Evolutionary conservation across 2,329 filamentous ascomycete genomes (phyloP).

Genomic region (Malbranchea cinnamomea): DNA sequence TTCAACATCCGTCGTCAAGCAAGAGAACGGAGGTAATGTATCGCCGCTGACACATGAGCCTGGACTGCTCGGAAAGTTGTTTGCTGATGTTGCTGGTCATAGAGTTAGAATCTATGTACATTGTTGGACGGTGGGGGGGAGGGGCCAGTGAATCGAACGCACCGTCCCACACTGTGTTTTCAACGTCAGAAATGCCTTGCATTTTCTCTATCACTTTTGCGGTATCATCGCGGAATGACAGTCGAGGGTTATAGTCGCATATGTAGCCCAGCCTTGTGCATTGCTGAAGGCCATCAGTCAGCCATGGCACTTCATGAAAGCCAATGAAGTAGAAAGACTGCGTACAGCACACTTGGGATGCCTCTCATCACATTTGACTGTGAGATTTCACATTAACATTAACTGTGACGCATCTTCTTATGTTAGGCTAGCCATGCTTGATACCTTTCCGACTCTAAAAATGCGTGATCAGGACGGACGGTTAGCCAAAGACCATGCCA

Average conservation of each 20-base stretch:
- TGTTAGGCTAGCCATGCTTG: conserved; percentile 3
- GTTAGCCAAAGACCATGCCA: conserved; percentile 1
- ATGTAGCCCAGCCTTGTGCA: conserved; percentile 40
- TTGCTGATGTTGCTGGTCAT: conserved; percentile 17
- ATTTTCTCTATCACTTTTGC: conserved; percentile 36
- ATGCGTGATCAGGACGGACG: conserved; percentile 3
- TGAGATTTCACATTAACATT: conserved; percentile 5
- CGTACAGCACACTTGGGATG: conserved; percentile 39
- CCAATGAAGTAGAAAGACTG: conserved; percentile 9
- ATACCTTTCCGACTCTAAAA: conserved; percentile 21
- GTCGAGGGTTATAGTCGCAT: conserved; percentile 43
- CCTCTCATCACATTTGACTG: conserved; percentile 43
- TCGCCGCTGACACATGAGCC: conserved; percentile 24
- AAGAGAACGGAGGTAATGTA: conserved; percentile 38
- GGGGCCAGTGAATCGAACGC: conserved; percentile 16
- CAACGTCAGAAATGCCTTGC: conserved; percentile 35
- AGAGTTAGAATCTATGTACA: conserved; percentile 4
- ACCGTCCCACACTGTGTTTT: conserved; percentile 43
- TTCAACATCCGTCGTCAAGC: conserved; percentile 41
- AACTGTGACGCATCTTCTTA: not conserved
- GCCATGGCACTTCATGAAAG: too few species aligned
- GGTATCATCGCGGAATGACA: conserved; percentile 42
- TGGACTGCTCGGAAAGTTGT: conserved; percentile 14
- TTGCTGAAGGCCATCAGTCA: conserved; percentile 24
- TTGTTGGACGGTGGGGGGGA: not conserved